Evolutionary conservation across 805 yeast genomes (phyloP), one percentile per base, ranked within the genome.

Genomic region (Saccharomycodes ludwigii): DNA sequence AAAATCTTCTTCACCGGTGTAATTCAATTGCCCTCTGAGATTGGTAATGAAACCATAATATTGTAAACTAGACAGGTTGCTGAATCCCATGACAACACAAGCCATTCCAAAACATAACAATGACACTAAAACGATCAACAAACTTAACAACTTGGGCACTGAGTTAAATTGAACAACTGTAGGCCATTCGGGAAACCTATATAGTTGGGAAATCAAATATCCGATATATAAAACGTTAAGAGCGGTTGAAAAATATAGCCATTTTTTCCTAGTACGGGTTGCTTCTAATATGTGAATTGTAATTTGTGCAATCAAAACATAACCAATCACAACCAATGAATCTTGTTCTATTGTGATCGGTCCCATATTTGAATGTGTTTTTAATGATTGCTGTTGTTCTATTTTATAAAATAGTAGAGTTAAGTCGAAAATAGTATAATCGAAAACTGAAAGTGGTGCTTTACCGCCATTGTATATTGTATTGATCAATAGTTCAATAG

Each of bases 241-340:
- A 1, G 75, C 34, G 2, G 80, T 51, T 34, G 83, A 76, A 0
- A 83, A 74, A 2, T 78, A 55, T 32, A 84, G 59, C 30, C 85
- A 59, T 47, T 68, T 76, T 35, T 60, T 56, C 40, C 71, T 68
- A 21, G 56, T 42, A 40, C 72, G 64, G 21, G 72, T 46, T 29
- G 78, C 41, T 2, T 77, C 82, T 21, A 82, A 68, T 2, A 73
- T 3, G 38, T 84, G 94, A 30, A 76, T 66, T 12, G 66, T 54
- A 7, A 77, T 40, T 42, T 81, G 85, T 36, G 72, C 73, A 1
- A 64, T 33, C 1, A 78, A 50, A 36, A 78, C 74, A 43, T 6
- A 73, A 37, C n/a, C 75, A 64, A 3, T 49, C 51, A 8, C 24
- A 21, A 10, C 18, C 18, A 17, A 27, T 6, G 40, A 33, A 2